These are phyloP conservation scores for Coniochaeta hoffmannii DNA, from an alignment of 2,329 filamentous ascomycete species.

Conservation along the genomic window DNA sequence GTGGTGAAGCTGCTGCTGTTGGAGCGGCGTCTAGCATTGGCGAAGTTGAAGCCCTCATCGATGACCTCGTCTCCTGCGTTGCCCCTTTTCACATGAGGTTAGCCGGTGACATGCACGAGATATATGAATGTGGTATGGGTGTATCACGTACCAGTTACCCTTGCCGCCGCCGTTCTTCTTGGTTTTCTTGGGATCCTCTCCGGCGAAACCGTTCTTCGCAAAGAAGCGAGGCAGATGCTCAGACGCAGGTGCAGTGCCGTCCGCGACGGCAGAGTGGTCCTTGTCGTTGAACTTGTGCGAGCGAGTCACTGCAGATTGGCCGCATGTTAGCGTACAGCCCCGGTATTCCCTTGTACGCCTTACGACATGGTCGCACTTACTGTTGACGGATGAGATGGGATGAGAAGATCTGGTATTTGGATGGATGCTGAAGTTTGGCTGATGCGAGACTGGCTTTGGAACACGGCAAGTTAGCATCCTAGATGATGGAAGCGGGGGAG, in stretches of 20 bases:
- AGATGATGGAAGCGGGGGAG: background rate
- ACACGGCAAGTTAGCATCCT: background rate
- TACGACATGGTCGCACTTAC: conserved; percentile 10
- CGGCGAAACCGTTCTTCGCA: conserved; percentile 75
- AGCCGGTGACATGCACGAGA: background rate
- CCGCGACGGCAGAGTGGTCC: conserved; percentile 73
- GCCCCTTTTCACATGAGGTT: conserved; percentile 58
- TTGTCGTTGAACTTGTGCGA: conserved; percentile 95
- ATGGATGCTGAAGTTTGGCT: background rate
- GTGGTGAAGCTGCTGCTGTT: conserved; percentile 75
- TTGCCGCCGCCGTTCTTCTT: conserved; percentile 95
- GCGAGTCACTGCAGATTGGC: conserved; percentile 71
- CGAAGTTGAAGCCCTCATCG: conserved; percentile 76
- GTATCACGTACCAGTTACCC: conserved; percentile 74
- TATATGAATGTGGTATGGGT: conserved; percentile 1
- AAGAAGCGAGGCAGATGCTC: conserved; percentile 88
- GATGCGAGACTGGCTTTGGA: background rate
- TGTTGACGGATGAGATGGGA: conserved; percentile 12
- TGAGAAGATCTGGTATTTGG: background rate
- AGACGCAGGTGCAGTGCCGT: conserved; percentile 61
- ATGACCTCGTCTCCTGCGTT: conserved; percentile 74
- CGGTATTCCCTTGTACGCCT: background rate
- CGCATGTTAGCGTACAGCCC: conserved; percentile 4
- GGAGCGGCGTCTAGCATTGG: conserved; percentile 82
- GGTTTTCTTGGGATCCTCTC: conserved; percentile 80